These are phyloP conservation scores for Filobasidium uniguttulatum DNA, from an alignment of 1,284 basidiomycete genomes.

Conservation along the genomic window DNA sequence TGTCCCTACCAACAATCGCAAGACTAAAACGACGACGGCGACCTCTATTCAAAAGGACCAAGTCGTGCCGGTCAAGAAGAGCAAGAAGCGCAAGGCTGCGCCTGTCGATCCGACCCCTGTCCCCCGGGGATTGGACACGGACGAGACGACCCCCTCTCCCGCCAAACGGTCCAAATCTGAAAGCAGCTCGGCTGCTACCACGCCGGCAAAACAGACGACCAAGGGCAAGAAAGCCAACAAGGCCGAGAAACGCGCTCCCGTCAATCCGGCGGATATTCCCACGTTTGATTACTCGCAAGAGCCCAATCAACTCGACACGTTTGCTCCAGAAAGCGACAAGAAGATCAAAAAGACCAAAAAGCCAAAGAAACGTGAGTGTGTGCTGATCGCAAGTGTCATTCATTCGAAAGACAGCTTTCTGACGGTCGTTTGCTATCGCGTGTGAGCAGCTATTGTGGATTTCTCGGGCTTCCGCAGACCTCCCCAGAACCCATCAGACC, in stretches of 20 bases:
- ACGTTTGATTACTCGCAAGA: constrained; percentile 61
- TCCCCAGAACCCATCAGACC: constrained; percentile 30
- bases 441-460: constrained; percentile 23
- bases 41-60: constrained; percentile 43
- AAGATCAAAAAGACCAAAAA: constrained; percentile 28
- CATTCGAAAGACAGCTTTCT: background rate
- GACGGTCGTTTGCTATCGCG: constrained; percentile 7
- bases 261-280: constrained; percentile 33
- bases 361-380: constrained; percentile 18
- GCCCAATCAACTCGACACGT: constrained; percentile 60
- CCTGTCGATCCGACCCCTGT: constrained; percentile 23
- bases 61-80: constrained; percentile 48
- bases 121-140: constrained; percentile 30
- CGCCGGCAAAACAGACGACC: constrained; percentile 8
- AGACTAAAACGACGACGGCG: constrained; percentile 12
- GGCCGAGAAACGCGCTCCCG: constrained; percentile 17
- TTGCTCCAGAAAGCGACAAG: constrained; percentile 9
- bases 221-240: constrained; percentile 16
- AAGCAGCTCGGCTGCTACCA: constrained; percentile 3
- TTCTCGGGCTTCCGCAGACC: constrained; percentile 29
- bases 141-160: constrained; percentile 7
- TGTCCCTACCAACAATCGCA: constrained; percentile 8
- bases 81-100: constrained; percentile 15
- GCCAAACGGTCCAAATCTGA: constrained; percentile 15
- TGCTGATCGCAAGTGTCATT: background rate